Evolutionary conservation across 2,329 filamentous ascomycete species (phyloP), one percentile per base, ranked within the genome.

Genomic region (Colletotrichum graminicola): DNA sequence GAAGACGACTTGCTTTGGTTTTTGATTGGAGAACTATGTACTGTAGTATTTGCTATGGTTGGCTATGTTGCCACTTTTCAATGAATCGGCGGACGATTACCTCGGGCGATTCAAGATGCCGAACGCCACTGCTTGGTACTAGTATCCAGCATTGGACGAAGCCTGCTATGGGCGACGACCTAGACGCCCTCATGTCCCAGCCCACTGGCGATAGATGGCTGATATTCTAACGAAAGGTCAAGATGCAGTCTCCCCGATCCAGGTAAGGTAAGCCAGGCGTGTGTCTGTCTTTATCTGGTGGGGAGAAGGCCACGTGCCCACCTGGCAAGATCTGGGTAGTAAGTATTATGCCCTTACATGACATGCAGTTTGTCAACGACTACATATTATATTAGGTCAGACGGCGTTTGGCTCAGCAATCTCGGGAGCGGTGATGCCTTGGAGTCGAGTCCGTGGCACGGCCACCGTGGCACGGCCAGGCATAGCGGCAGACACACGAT

Each of bases 381-480:
- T 29, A 4, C 29, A 29, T 29, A 29, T 4, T 2, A 29, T 29
- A 4, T 39, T 47, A 49, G 52, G 32, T 14, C 32, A 10, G 7
- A 26, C 10, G 14, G 47, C n/a, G 32, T 32, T 23, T 41, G 60
- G 45, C 29, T 39, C 23, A 51, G 43, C 11, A 34, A 61, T 61
- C 29, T 36, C 57, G 29, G 43, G 29, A 29, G 21, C 39, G 54
- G 43, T 60, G 56, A 14, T 47, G n/a, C 63, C 56, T 62, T 34
- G 55, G 63, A 47, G 45, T 23, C 26, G 29, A 23, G 52, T 65
- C 36, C 29, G 57, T 67, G 43, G 52, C 29, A 34, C 52, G 52
- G 32, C 52, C 39, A 67, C 36, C 29, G 57, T 67, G 43, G 52
- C 29, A 34, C 52, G 52, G 32, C 52, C 39, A 67, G 43, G 43